phyloP scores from a whole-genome alignment of 495 filamentous ascomycete species.

The Penicillium pancosmium region DNA sequence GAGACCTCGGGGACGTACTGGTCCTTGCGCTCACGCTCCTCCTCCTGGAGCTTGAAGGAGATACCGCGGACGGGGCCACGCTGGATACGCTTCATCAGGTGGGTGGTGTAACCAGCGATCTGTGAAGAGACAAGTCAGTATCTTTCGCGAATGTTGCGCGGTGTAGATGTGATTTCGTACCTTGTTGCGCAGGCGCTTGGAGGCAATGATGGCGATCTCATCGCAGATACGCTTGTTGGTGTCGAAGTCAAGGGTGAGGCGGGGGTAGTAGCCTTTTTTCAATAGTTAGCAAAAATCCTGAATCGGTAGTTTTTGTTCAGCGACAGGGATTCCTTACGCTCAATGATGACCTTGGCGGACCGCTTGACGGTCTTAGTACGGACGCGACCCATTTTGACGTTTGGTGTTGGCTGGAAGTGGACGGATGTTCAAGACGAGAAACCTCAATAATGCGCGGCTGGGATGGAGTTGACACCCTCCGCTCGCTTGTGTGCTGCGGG shows the following conservation, averaged over 20 bases:
- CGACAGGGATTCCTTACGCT: conserved; percentile 54
- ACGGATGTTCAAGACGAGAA: conserved; percentile 34
- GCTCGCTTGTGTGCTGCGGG: conserved; percentile 36
- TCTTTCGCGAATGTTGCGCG: conserved; percentile 1
- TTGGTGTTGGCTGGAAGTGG: conserved; percentile 49
- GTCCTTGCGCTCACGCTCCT: conserved; percentile 99
- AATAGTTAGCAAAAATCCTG: background rate
- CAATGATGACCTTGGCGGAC: conserved; percentile 99
- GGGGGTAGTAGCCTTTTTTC: conserved; percentile 79
- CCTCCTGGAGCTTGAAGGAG: conserved; percentile 99
- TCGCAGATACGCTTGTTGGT: conserved; percentile 99
- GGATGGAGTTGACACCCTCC: conserved; percentile 19
- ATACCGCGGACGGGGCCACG: conserved; percentile 98
- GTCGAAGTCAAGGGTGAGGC: conserved; percentile 99
- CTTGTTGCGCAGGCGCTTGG: conserved; percentile 98
- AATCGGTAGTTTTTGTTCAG: background rate
- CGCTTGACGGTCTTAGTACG: conserved; percentile 99
- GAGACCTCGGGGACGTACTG: conserved; percentile 99
- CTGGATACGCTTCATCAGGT: conserved; percentile 96
- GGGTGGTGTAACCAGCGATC: conserved; percentile 98
- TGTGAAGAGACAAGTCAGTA: conserved; percentile 33
- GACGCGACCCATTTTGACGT: conserved; percentile 94
- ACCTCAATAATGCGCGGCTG: conserved; percentile 9
- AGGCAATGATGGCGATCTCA: conserved; percentile 99
- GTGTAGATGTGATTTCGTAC: conserved; percentile 44